Evolutionary conservation across 345 rosid species (phyloP), one percentile per base, ranked within the genome.

Genomic region (Bretschneidera sinensis): DNA sequence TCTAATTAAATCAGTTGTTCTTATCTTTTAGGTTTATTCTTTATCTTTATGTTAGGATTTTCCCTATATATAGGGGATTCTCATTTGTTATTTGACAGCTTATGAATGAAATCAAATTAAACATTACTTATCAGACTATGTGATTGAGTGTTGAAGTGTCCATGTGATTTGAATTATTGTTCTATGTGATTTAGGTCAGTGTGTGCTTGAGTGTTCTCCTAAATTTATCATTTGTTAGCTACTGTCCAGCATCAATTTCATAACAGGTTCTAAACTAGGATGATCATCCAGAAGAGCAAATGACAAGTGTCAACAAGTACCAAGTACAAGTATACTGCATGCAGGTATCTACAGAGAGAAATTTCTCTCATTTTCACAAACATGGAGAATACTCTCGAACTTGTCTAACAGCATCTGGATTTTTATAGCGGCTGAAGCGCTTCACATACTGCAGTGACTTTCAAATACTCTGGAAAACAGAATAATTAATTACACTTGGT

Each of bases 401-500:
- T 94, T 94, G 96, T 82, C 95, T 68, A 66, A 94, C 96, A 73
- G 97, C 99, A 74, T 94, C 99, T 2, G 99, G 96, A 65, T 91
- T 91, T 66, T 91, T 94, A 67, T 94, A 94, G 17, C 99, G 96
- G 78, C 98, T 92, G 65, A 94, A 94, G 51, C 96, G 96, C 68
- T 90, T 94, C 63, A 94, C 97, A 76, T 94, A 88, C 81, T 94
- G 99, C 80, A 91, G 79, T 0, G 97, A 94, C 73, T 94, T 94
- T 91, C 99, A 76, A 94, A 94, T 49, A 91, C 97, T 67, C 99
- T 94, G 82, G 64, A 45, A 56, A 60, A 70, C 33, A 43, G 45
- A 60, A 20, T 52, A 24, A 18, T 52, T 57, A 20, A 60, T 55
- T 50, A 51, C 45, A n/a, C 24, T 24, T 33, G 6, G 54, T 17